phyloP scores from a whole-genome alignment of 2,329 filamentous ascomycete species.

The Cryphonectria radicalis region DNA sequence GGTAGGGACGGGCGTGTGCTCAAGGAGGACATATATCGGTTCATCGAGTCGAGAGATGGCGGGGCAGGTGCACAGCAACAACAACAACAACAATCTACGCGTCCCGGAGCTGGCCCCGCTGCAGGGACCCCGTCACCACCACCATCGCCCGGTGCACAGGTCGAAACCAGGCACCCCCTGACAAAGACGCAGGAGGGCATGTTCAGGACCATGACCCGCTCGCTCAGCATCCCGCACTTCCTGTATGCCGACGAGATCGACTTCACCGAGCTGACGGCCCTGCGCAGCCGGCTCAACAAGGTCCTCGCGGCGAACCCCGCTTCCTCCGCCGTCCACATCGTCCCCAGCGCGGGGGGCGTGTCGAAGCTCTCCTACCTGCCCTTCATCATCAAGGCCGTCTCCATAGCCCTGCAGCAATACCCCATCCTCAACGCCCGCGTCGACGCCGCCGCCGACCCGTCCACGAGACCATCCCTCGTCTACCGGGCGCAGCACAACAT shows the following conservation, averaged over 20 bases:
- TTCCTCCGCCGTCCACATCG: constrained; percentile 40
- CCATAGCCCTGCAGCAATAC: constrained; percentile 78
- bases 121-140: constrained; percentile 29
- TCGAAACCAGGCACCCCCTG: constrained; percentile 71
- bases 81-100: background rate
- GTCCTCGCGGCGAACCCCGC: constrained; percentile 48
- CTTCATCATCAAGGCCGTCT: constrained; percentile 95
- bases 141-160: constrained; percentile 53
- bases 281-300: constrained; percentile 77
- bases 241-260: constrained; percentile 91
- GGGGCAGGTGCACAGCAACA: constrained; percentile 14
- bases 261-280: constrained; percentile 72
- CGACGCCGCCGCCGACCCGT: constrained; percentile 55
- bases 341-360: constrained; percentile 16
- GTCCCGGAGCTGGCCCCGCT: constrained; percentile 6
- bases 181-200: constrained; percentile 85
- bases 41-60: constrained; percentile 59
- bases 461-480: constrained; percentile 72
- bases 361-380: constrained; percentile 85
- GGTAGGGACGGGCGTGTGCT: constrained; percentile 89
- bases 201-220: constrained; percentile 97
- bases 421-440: constrained; percentile 88
- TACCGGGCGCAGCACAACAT: constrained; percentile 90
- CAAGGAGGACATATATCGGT: constrained; percentile 87
- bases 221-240: constrained; percentile 90